Base-by-base conservation (phyloP, 2,329 filamentous ascomycete genomes). In the Xylariaceae sp. region DNA sequence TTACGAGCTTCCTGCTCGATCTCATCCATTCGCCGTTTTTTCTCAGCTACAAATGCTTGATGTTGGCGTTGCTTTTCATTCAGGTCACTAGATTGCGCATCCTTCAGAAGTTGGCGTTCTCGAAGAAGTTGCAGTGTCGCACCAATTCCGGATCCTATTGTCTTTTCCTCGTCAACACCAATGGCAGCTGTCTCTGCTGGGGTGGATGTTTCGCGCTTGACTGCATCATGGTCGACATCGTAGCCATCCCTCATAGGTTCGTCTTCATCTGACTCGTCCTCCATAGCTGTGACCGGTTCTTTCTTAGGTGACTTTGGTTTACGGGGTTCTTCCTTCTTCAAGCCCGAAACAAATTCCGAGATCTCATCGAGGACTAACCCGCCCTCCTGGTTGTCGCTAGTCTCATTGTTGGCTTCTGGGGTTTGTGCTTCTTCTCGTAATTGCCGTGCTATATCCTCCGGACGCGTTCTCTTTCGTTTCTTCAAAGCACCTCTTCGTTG, bases 301-400 rank as follows among this genome's bases (percentile, higher is more conserved):
- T 70, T 70, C 26, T 71, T 71, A 7, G 69, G 56, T 4, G 67
- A 74, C 53, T 72, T 77, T 57, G 73, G 71, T 67, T 73, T 81
- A 67, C 70, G 79, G 61, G 67, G 81, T 75, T 73, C 79, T 19
- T 79, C 82, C 56, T 88, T 89, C 69, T 88, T 89, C 52, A 99
- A 75, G 52, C 91, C 91, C 21, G 92, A 89, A 26, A 99, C 89
- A 66, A 99, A 99, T 67, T 96, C 93, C 0, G 92, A 92, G 0
- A 93, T 96, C 70, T 97, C 95, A 58, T 97, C 93, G 54, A 99
- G 93, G n/a, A 97, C 84, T 1, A 99, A 79, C 1, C 92, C 93
- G 26, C 75, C 76, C 2, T 66, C 70, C 41, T 75, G 70, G 3
- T 56, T 63, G 21, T 69, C 71, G 6, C 67, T 65, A 2, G 78